Percentiles rank a stretch among this genome's conserved stretches.
phyloP scores from a whole-genome alignment of 441 rosid genomes.

The Adansonia madagascariensis region DNA sequence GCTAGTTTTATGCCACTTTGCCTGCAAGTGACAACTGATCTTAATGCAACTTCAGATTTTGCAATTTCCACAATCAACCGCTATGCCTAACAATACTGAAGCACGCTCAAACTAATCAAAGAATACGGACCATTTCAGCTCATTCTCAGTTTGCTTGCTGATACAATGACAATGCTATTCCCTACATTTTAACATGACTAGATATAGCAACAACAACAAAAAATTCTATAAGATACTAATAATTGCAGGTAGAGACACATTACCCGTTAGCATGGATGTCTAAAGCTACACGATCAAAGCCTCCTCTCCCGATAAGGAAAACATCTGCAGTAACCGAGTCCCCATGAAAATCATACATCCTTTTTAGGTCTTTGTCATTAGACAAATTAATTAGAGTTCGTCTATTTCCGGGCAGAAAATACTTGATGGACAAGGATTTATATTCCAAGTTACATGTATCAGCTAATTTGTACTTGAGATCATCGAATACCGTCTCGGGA shows the following conservation, averaged over 20 bases:
- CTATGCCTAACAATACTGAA: background rate
- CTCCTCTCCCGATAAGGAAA: constrained; percentile 59
- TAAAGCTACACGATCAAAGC: constrained; percentile 51
- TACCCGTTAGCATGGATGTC: constrained; percentile 51
- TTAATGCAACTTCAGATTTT: constrained; percentile 17
- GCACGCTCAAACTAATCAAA: background rate
- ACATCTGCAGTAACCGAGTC: constrained; percentile 77
- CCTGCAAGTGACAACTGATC: constrained; percentile 46
- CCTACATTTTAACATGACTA: background rate
- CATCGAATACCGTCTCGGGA: constrained; percentile 63
- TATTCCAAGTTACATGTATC: constrained; percentile 67
- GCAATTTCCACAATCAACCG: constrained; percentile 15
- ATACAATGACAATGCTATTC: constrained; percentile 15
- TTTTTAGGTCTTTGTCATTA: constrained; percentile 74
- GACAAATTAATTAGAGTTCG: constrained; percentile 71
- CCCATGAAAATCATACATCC: constrained; percentile 77
- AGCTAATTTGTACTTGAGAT: constrained; percentile 74
- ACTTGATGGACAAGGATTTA: constrained; percentile 73
- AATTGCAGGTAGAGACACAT: constrained; percentile 24
- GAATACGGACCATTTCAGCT: constrained; percentile 22
- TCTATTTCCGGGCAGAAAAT: constrained; percentile 84
- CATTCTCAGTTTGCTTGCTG: background rate
- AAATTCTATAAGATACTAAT: constrained; percentile 13
- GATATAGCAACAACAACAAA: constrained; percentile 16
- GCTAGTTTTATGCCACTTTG: constrained; percentile 45